phyloP scores from a whole-genome alignment of 768 basidiomycete genomes.

The Leccinum longicurvipes region DNA sequence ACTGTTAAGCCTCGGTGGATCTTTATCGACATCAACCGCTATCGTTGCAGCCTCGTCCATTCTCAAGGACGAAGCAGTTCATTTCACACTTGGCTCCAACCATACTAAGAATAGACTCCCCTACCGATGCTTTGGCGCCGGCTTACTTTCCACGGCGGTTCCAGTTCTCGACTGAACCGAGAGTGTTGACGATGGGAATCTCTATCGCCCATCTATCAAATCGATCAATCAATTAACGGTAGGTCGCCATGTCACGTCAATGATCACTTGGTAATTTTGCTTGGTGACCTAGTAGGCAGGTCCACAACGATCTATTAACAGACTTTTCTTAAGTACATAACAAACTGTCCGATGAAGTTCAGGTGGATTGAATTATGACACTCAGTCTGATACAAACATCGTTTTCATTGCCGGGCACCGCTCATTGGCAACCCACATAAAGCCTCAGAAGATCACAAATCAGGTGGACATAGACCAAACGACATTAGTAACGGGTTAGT shows the following conservation, averaged over 20 bases:
- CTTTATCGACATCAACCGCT: not conserved
- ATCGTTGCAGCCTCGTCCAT: not conserved
- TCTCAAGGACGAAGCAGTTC: not conserved
- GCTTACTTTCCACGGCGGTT: not conserved
- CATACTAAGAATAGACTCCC: not conserved
- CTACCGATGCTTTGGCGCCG: not conserved
- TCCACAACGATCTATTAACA: not conserved
- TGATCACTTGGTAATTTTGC: not conserved
- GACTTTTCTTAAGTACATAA: not conserved
- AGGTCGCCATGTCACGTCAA: too few relatives aligned
- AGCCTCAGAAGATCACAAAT: not conserved
- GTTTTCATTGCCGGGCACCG: not conserved
- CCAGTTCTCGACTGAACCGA: not conserved
- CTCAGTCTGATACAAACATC: not conserved
- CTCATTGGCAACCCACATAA: not conserved
- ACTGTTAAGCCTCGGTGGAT: not conserved
- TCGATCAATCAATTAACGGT: too few relatives aligned
- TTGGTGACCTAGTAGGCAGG: not conserved
- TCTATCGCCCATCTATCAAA: not conserved
- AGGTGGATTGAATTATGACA: not conserved
- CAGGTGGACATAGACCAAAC: not conserved
- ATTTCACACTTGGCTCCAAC: not conserved
- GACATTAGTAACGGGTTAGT: not conserved
- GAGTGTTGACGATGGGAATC: not conserved
- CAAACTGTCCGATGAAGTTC: not conserved